Evolutionary conservation across 163 green algal species (phyloP).

Genomic region (Coccomyxa subellipsoidea): DNA sequence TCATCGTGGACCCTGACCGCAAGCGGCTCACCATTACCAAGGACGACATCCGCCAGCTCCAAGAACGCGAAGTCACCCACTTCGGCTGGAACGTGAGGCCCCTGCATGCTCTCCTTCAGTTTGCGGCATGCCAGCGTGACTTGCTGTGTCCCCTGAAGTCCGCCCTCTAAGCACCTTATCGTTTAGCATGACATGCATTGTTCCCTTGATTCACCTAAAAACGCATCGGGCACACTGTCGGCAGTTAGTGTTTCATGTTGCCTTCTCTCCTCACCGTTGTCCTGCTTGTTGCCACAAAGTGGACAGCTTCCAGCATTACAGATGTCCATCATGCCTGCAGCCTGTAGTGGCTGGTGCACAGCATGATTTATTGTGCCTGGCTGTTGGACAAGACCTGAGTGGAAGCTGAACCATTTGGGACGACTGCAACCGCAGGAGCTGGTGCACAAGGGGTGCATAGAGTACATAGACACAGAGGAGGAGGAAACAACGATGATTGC

Average conservation of each 20-base stretch:
- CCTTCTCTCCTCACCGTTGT: too few relatives aligned
- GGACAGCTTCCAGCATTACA: too few relatives aligned
- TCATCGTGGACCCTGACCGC: slow-evolving; percentile 86
- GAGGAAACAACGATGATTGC: slow-evolving; percentile 99
- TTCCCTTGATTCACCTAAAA: too few relatives aligned
- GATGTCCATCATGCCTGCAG: too few relatives aligned
- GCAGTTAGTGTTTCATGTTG: too few relatives aligned
- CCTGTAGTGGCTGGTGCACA: background rate
- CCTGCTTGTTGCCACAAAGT: too few relatives aligned
- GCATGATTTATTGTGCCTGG: background rate
- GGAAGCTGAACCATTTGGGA: background rate
- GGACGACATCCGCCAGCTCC: slow-evolving; percentile 56
- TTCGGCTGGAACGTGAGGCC: background rate
- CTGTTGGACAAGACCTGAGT: background rate
- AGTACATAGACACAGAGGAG: slow-evolving; percentile 93
- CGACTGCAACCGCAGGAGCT: slow-evolving; percentile 38
- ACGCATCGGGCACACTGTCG: too few relatives aligned
- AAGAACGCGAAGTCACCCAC: background rate
- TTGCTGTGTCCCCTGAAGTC: too few relatives aligned
- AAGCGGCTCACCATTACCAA: slow-evolving; percentile 76
- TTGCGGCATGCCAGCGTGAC: too few relatives aligned
- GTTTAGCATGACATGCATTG: too few relatives aligned
- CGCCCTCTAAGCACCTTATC: too few relatives aligned
- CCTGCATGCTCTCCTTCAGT: too few relatives aligned
- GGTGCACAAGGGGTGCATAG: slow-evolving; percentile 70